Evolutionary conservation across 805 yeast genomes (phyloP), one percentile per base, ranked within the genome.

Genomic region (Allodekkera sacchari): DNA sequence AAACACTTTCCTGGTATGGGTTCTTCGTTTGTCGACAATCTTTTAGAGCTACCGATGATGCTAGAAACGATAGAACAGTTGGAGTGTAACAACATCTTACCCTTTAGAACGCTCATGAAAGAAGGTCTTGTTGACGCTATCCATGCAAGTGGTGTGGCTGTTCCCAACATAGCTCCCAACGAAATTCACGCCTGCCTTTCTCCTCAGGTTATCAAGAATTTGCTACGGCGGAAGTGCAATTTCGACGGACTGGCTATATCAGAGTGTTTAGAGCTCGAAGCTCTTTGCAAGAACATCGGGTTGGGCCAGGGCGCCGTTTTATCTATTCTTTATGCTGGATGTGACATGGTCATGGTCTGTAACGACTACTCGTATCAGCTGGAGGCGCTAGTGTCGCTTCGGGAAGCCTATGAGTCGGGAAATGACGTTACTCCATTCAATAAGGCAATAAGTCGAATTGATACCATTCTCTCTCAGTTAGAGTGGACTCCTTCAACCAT

Each of bases 1-100:
- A 75, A 75, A 43, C 81, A 76, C 51, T 75, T 75, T 43, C 83
- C 83, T 0, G 83, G 83, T 2, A 72, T 71, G 32, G 81, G 81
- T 4, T 68, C 69, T 33, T 78, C 79, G 1, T 62, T 66, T 14
- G 75, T 75, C 5, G 78, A 74, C 44, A 64, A 74, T 3, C 51
- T 72, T 23, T 52, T 73, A 26, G 80, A 75, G 36, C 47, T 74
- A 19, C 80, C 80, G 5, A 69, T 73, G 64, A 66, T 75, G 47
- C 60, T 68, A 3, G 81, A 75, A 31, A 61, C 74, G 3, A 52
- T 68, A 18, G 71, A 66, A 21, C 77, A 72, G 43, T 54, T 74
- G 22, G 65, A 66, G 31, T 58, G 63, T 21, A 66, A 64, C 44
- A 68, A 71, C 42, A 53, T 64, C 33, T 53, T 67, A 10, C 80